Conservation (phyloP, 2,329 filamentous ascomycete genomes). For the Hortaea werneckii region DNA sequence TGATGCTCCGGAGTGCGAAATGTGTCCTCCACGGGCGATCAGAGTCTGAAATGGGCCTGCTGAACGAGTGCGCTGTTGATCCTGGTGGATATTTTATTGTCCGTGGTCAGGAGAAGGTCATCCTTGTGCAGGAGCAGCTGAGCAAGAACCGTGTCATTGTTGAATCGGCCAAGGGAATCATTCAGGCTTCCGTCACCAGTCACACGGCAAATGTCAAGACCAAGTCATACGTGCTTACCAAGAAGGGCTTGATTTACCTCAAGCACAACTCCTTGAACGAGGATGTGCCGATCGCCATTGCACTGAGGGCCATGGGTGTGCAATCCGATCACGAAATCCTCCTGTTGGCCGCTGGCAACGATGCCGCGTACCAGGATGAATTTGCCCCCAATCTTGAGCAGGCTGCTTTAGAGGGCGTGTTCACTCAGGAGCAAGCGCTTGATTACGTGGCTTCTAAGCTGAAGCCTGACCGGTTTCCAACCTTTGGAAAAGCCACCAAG, state of each 20-base stretch:
- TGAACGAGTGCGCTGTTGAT: constrained; percentile 93
- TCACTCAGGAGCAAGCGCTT: constrained; percentile 88
- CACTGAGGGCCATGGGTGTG: constrained; percentile 86
- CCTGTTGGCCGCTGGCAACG: constrained; percentile 77
- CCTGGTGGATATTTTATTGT: constrained; percentile 98
- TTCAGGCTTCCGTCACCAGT: constrained; percentile 92
- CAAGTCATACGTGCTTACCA: constrained; percentile 89
- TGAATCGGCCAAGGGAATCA: constrained; percentile 87
- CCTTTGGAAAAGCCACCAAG: constrained; percentile 50
- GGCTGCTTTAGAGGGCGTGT: constrained; percentile 70
- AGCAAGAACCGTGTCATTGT: constrained; percentile 99
- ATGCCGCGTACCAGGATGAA: constrained; percentile 83
- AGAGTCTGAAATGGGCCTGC: constrained; percentile 76
- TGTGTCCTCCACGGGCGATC: constrained; percentile 77
- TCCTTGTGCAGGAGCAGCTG: constrained; percentile 93
- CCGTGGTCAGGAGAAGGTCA: constrained; percentile 96
- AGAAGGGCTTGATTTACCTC: constrained; percentile 83
- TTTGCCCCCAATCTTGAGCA: constrained; percentile 95
- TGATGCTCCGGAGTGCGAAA: constrained; percentile 94
- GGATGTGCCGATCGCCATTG: constrained; percentile 87
- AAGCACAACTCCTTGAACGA: constrained; percentile 90
- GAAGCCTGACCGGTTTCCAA: constrained; percentile 62
- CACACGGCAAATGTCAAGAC: constrained; percentile 97
- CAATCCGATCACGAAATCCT: constrained; percentile 93
- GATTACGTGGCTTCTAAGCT: constrained; percentile 84